Evolutionary conservation across 169 alveolate genomes (phyloP).

Genomic region (Cryptosporidium parvum): DNA sequence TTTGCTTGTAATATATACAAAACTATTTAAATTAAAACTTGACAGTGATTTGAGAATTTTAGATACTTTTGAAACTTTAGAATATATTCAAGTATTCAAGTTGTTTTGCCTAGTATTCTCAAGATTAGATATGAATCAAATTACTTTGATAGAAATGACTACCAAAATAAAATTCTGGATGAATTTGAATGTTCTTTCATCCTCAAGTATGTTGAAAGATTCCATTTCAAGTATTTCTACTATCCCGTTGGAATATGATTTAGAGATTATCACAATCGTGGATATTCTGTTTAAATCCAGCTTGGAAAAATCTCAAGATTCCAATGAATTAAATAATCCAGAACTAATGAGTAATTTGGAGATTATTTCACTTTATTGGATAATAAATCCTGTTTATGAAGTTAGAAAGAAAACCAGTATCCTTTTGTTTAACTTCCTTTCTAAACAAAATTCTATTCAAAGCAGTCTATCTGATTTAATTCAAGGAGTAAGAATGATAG

Average conservation of each 20-base stretch:
- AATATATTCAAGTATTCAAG: constrained; percentile 9
- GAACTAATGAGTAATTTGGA: background rate
- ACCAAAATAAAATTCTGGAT: constrained; percentile 18
- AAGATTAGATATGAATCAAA: background rate
- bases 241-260: constrained; percentile 28
- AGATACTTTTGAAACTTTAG: constrained; percentile 3
- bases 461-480: background rate
- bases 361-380: constrained; percentile 16
- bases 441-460: background rate
- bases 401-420: constrained; percentile 1
- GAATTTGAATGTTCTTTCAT: background rate
- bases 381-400: constrained; percentile 1
- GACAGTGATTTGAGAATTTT: too few relatives aligned
- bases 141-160: background rate
- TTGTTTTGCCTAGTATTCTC: constrained; percentile 1
- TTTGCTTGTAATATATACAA: background rate
- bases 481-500: background rate
- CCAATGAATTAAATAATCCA: background rate
- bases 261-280: constrained; percentile 16
- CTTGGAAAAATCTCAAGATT: background rate
- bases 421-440: background rate
- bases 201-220: background rate
- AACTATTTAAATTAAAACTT: too few relatives aligned
- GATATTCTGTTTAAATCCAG: background rate
- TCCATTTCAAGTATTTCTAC: background rate